phyloP scores from a whole-genome alignment of 148 eudicot genomes.

The Rhododendron molle region DNA sequence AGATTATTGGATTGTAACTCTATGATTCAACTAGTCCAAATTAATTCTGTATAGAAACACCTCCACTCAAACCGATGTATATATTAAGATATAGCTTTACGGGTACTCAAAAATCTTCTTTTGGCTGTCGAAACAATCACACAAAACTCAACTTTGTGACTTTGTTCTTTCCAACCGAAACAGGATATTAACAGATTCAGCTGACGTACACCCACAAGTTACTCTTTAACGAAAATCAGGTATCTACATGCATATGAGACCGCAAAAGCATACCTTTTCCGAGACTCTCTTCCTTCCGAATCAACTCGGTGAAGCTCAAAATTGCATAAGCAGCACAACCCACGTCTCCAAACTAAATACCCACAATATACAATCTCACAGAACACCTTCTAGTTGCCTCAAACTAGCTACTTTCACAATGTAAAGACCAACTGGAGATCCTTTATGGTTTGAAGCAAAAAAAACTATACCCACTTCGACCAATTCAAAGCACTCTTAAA shows the following conservation, averaged over 20 bases:
- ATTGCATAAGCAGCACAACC: neutral
- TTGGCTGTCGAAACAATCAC: neutral
- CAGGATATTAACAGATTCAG: neutral
- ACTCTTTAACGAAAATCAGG: neutral
- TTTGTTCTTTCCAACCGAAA: neutral
- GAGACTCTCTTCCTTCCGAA: neutral
- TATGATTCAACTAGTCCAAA: neutral
- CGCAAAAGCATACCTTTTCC: neutral
- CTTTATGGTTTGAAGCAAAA: neutral
- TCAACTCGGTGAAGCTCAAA: neutral
- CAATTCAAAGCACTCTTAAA: neutral
- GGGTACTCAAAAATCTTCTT: neutral
- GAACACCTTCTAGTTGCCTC: neutral
- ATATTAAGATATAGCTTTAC: neutral
- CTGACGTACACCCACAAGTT: neutral
- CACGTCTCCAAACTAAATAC: conserved; percentile 6
- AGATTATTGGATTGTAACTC: neutral
- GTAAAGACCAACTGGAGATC: neutral
- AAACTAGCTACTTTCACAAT: neutral
- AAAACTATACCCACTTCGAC: neutral
- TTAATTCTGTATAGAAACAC: neutral
- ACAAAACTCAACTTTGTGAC: neutral
- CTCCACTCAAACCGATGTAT: neutral
- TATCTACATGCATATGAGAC: neutral
- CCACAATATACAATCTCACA: neutral